Conservation (phyloP, 2,329 filamentous ascomycete genomes). For the Colletotrichum liaoningense region DNA sequence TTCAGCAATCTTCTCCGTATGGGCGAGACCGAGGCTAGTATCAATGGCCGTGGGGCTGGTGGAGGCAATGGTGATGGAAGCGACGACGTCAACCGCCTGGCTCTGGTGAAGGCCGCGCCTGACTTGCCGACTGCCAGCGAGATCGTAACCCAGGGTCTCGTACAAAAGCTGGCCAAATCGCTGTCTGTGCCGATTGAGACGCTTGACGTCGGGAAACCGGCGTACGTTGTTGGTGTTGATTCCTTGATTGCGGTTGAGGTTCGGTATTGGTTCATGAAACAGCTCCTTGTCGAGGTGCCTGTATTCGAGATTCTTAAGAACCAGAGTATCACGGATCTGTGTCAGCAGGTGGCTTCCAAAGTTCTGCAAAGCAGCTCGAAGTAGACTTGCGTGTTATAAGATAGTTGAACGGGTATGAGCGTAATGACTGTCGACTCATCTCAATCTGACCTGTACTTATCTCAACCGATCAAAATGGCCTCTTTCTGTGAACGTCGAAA, state of each 20-base stretch:
- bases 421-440: neutral
- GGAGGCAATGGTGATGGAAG: neutral
- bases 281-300: neutral
- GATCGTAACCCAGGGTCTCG: neutral
- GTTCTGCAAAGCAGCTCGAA: neutral
- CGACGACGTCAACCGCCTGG: conserved; percentile 2
- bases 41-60: neutral
- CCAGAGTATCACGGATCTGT: conserved; percentile 4
- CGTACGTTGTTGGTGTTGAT: conserved; percentile 17
- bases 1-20: conserved; percentile 1
- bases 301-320: conserved; percentile 8
- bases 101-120: neutral
- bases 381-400: neutral
- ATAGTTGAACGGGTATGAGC: neutral
- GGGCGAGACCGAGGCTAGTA: neutral
- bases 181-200: conserved; percentile 3
- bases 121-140: neutral
- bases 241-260: conserved; percentile 18
- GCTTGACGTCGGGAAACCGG: conserved; percentile 13
- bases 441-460: neutral
- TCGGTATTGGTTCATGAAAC: conserved; percentile 19
- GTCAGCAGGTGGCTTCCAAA: neutral
- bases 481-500: neutral
- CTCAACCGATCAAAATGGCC: neutral
- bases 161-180: conserved; percentile 14